Conservation (phyloP, 306 rosid species). For the Cyamopsis tetragonoloba region DNA sequence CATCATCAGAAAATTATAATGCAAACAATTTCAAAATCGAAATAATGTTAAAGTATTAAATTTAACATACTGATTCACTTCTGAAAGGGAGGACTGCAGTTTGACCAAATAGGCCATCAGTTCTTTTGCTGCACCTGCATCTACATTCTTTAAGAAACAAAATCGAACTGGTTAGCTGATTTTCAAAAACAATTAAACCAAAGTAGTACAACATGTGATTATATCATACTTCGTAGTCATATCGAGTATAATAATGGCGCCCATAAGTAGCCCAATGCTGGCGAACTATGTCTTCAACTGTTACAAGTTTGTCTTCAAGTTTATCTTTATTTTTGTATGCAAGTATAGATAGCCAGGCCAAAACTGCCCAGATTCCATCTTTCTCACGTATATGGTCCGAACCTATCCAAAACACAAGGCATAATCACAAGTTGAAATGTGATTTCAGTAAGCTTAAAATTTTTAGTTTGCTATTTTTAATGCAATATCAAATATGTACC, state of each 20-base stretch:
- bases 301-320: slow-evolving; percentile 72
- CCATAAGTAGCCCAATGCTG: slow-evolving; percentile 93
- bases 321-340: slow-evolving; percentile 82
- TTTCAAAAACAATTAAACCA: neutral
- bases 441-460: neutral
- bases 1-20: neutral
- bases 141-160: slow-evolving; percentile 71
- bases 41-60: neutral
- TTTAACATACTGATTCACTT: slow-evolving; percentile 73
- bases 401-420: slow-evolving; percentile 49
- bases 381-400: slow-evolving; percentile 98
- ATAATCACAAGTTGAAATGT: slow-evolving; percentile 20
- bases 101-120: slow-evolving; percentile 90
- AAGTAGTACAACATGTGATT: neutral
- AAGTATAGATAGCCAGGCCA: slow-evolving; percentile 92
- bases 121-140: slow-evolving; percentile 89
- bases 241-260: slow-evolving; percentile 95
- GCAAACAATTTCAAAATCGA: neutral
- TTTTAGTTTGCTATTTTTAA: slow-evolving; percentile 2
- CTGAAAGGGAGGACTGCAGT: slow-evolving; percentile 78
- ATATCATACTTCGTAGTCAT: slow-evolving; percentile 76
- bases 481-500: slow-evolving; percentile 46
- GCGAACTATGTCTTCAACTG: slow-evolving; percentile 96
- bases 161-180: slow-evolving; percentile 23
- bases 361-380: slow-evolving; percentile 99